Evolutionary conservation across 148 eudicot genomes (phyloP).

Genomic region (Arctostaphylos glauca): DNA sequence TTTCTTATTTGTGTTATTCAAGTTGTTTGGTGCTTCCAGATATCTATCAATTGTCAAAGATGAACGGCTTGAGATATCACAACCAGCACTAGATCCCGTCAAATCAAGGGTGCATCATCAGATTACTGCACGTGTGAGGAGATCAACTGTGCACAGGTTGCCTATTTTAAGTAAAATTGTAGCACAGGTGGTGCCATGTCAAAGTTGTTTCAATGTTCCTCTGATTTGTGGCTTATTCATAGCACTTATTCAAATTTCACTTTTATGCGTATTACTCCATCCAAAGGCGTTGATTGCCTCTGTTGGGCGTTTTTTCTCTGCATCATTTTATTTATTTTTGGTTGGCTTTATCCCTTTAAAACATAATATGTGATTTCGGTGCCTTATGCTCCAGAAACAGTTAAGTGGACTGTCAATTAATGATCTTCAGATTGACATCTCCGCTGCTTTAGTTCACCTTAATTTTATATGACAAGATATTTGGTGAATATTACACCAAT

Average conservation of each 20-base stretch:
- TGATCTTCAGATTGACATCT: slow-evolving; percentile 4
- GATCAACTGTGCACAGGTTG: slow-evolving; percentile 75
- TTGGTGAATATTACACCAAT: background rate
- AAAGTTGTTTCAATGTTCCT: background rate
- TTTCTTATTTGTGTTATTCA: background rate
- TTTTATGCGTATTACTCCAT: background rate
- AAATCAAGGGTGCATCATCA: slow-evolving; percentile 88
- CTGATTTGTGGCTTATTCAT: background rate
- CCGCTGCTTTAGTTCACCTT: background rate
- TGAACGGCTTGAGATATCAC: slow-evolving; percentile 90
- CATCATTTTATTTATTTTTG: background rate
- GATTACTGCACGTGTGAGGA: slow-evolving; percentile 70
- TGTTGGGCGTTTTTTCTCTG: background rate
- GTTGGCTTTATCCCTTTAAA: background rate
- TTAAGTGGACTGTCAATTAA: background rate
- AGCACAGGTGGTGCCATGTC: background rate
- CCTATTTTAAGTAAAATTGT: background rate
- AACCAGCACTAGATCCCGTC: slow-evolving; percentile 75
- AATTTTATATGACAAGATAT: background rate
- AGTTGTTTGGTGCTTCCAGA: slow-evolving; percentile 33
- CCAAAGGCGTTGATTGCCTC: background rate
- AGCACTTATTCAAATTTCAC: background rate
- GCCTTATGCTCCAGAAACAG: background rate
- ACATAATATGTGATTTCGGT: background rate
- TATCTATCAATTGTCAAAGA: slow-evolving; percentile 68